Evolutionary conservation across 495 filamentous ascomycete genomes (phyloP).

Genomic region (Penicillium maclennaniae): DNA sequence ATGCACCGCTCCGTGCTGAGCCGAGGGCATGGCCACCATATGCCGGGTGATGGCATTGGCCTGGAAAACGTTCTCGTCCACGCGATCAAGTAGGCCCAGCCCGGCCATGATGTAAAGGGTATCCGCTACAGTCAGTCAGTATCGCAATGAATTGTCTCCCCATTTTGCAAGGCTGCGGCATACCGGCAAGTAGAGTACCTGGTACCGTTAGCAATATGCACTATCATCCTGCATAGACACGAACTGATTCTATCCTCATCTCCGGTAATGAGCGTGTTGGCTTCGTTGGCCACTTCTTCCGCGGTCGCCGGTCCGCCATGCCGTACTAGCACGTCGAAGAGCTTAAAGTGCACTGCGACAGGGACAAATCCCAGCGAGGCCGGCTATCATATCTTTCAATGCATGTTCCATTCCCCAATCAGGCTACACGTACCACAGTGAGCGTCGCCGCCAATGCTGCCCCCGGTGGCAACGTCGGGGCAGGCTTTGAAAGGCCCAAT

Average conservation of each 20-base stretch:
- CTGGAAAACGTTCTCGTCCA: constrained; percentile 23
- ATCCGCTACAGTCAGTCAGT: constrained; percentile 24
- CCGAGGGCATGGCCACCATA: constrained; percentile 31
- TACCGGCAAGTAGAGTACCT: constrained; percentile 2
- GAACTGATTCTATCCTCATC: constrained; percentile 15
- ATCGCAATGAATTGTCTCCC: background rate
- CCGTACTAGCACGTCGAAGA: constrained; percentile 26
- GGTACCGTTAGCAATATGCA: background rate
- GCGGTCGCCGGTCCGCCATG: constrained; percentile 20
- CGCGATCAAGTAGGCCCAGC: constrained; percentile 29
- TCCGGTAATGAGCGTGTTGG: constrained; percentile 9
- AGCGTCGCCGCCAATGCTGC: constrained; percentile 27
- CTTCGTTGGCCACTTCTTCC: constrained; percentile 23
- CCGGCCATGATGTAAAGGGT: constrained; percentile 36
- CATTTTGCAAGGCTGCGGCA: background rate
- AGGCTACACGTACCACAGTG: constrained; percentile 21
- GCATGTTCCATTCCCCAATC: background rate
- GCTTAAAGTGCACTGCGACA: constrained; percentile 33
- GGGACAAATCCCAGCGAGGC: constrained; percentile 36
- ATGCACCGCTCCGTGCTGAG: constrained; percentile 38
- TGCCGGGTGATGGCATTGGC: constrained; percentile 35
- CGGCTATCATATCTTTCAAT: constrained; percentile 11
- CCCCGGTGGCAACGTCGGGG: constrained; percentile 16
- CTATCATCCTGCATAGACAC: background rate
- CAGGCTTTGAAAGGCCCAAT: constrained; percentile 12